phyloP scores from a whole-genome alignment of 306 rosid species.

The Quercus alba region DNA sequence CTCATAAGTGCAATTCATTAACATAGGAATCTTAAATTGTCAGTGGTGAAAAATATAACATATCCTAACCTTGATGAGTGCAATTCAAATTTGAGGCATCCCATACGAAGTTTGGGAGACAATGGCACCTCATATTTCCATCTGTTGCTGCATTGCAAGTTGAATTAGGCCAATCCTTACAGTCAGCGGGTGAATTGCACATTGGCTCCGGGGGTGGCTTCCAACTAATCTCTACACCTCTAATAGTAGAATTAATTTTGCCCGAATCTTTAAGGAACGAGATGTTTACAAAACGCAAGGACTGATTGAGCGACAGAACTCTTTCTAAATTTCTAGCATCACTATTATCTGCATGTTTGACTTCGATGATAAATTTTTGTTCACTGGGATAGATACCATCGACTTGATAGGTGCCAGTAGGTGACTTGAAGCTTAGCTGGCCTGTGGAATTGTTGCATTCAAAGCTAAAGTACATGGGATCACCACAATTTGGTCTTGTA shows the following conservation, averaged over 20 bases:
- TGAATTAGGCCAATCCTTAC: slow-evolving; percentile 12
- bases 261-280: too few species aligned
- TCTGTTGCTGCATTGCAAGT: background rate
- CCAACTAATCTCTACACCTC: slow-evolving; percentile 16
- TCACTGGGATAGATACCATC: background rate
- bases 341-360: background rate
- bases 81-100: background rate
- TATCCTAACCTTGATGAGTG: background rate
- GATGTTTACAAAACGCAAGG: background rate
- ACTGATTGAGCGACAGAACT: background rate
- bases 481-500: slow-evolving; percentile 12
- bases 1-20: too few species aligned
- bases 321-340: background rate
- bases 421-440: background rate
- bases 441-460: background rate
- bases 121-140: slow-evolving; percentile 8
- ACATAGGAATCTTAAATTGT: background rate
- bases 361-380: background rate
- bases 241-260: background rate
- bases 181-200: background rate
- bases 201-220: background rate
- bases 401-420: background rate
- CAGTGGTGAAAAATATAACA: background rate
- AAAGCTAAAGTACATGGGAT: slow-evolving; percentile 6
- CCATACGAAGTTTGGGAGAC: background rate